These are phyloP conservation scores for Agrocybe praecox DNA, from an alignment of 768 basidiomycete genomes.

Conservation along the genomic window DNA sequence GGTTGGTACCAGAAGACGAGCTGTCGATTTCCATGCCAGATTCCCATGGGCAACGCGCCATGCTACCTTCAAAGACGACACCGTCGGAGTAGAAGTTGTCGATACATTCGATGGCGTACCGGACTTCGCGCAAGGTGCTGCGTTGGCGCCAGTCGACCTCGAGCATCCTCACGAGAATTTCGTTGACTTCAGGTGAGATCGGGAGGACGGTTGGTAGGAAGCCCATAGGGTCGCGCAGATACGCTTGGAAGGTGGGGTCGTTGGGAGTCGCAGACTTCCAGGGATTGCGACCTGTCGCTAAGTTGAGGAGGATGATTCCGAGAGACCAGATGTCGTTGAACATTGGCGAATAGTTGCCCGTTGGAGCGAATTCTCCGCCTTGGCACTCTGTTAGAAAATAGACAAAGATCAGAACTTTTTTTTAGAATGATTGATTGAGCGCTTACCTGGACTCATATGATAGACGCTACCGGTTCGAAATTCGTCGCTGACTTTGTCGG, in stretches of 20 bases:
- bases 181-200: constrained; percentile 76
- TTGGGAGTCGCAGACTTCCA: constrained; percentile 91
- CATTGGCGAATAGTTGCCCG: constrained; percentile 81
- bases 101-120: constrained; percentile 54
- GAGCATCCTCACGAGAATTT: constrained; percentile 77
- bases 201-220: constrained; percentile 91
- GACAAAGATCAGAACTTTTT: constrained; percentile 1
- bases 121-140: constrained; percentile 52
- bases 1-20: constrained; percentile 49
- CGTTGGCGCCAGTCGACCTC: constrained; percentile 51
- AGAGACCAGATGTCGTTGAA: constrained; percentile 97
- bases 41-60: constrained; percentile 77
- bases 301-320: constrained; percentile 95
- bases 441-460: constrained; percentile 93
- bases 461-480: constrained; percentile 96
- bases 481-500: constrained; percentile 84
- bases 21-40: constrained; percentile 71
- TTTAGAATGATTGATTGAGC: constrained; percentile 1
- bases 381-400: constrained; percentile 74
- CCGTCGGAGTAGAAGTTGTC: constrained; percentile 71
- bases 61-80: constrained; percentile 74
- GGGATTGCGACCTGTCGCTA: constrained; percentile 95
- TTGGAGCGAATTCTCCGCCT: constrained; percentile 75
- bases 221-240: constrained; percentile 73
- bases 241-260: constrained; percentile 94